Evolutionary conservation across 2,329 filamentous ascomycete species (phyloP).

Genomic region (Botrytis squamosa): DNA sequence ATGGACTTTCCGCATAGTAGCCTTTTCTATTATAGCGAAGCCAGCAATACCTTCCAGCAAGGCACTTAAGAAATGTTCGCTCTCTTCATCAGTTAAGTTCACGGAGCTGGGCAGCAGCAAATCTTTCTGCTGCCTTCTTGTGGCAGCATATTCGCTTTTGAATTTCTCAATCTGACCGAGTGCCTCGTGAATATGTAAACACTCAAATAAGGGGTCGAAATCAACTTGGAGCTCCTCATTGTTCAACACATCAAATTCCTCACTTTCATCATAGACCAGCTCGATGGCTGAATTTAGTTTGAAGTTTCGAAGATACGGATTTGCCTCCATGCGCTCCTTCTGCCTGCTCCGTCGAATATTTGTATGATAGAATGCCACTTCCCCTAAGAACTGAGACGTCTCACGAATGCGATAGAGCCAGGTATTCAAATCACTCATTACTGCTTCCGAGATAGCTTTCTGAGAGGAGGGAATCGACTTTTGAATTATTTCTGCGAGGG

Average conservation of each 20-base stretch:
- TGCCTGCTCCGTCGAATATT: constrained; percentile 81
- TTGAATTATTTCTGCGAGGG: constrained; percentile 92
- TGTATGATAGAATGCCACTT: constrained; percentile 96
- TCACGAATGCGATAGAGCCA: constrained; percentile 96
- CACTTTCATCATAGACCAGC: constrained; percentile 88
- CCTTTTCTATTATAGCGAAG: constrained; percentile 94
- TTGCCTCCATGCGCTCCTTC: constrained; percentile 75
- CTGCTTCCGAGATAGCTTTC: constrained; percentile 89
- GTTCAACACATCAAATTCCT: constrained; percentile 92
- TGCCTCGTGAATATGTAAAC: constrained; percentile 92
- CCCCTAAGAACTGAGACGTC: constrained; percentile 91
- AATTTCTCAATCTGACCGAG: constrained; percentile 91
- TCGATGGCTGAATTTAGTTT: constrained; percentile 95
- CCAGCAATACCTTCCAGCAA: constrained; percentile 91
- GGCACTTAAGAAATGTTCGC: constrained; percentile 78
- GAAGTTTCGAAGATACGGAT: constrained; percentile 62
- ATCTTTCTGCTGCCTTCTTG: constrained; percentile 87
- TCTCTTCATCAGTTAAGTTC: constrained; percentile 77
- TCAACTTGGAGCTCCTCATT: constrained; percentile 95
- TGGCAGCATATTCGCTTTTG: constrained; percentile 85
- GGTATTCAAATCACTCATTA: constrained; percentile 95
- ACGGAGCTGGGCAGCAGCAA: constrained; percentile 76
- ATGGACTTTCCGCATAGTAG: constrained; percentile 83
- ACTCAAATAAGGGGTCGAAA: constrained; percentile 92
- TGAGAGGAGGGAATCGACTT: constrained; percentile 92